Evolutionary conservation across 2,329 filamentous ascomycete species (phyloP), one percentile per base, ranked within the genome.

Genomic region (Aspergillus ibericus): DNA sequence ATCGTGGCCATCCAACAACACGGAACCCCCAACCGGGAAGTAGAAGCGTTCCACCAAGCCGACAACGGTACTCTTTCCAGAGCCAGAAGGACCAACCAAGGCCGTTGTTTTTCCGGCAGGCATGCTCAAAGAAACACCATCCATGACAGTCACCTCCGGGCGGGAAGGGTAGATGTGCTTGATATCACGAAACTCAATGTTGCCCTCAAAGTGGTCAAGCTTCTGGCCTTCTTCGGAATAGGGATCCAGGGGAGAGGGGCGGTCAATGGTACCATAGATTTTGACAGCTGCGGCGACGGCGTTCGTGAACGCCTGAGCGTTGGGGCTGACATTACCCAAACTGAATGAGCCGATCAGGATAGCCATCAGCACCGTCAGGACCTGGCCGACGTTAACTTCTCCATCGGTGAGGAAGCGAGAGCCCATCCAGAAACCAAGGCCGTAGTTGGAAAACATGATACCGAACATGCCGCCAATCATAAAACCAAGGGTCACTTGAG

Each of bases 121-220:
- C 36, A 98, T 88, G 0, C 83, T 75, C 1, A 99, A 83, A 57
- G 81, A 90, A 57, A 98, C 90, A 63, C 88, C 87, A 42, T 95
- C 81, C 87, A 98, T 93, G 38, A 98, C 90, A 1, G 87, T 85
- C 4, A 96, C 92, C 68, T 97, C 93, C 0, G 93, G 91, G 12
- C 95, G 86, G 5, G 92, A 96, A 4, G 95, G 95, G 69, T 99
- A 98, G 67, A 97, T 93, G 75, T 96, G 93, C 74, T 91, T 95
- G 71, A 98, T 83, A 66, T 91, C 84, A 65, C 88, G 85, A 46
- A 99, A 83, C 64, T 93, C 89, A 58, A 99, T 88, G 15, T 85
- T 86, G 27, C 95, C 95, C 59, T 89, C 81, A 1, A 96, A 82
- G 18, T 85, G 75, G 1, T 92, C 87, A 1, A 96, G 82, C 65